phyloP scores from a whole-genome alignment of 2,329 filamentous ascomycete species.

The Ophiostoma sp. region DNA sequence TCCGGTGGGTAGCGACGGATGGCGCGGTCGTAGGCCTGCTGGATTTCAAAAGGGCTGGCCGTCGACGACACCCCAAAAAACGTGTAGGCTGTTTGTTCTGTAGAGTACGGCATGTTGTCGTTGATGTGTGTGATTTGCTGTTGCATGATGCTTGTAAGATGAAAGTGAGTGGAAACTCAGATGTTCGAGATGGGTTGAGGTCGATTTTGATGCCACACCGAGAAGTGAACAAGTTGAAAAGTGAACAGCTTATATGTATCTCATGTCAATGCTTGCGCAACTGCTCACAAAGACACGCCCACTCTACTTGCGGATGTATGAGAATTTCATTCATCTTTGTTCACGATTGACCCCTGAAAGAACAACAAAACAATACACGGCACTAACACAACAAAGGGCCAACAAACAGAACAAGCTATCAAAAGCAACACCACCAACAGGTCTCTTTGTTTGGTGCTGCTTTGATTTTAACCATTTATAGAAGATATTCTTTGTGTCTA shows the following conservation, averaged over 20 bases:
- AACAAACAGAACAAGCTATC: background rate
- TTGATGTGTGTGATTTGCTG: background rate
- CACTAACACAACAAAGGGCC: background rate
- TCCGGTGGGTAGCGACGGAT: background rate
- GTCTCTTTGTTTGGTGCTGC: background rate
- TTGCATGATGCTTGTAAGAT: background rate
- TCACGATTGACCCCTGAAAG: background rate
- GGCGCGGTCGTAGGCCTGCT: background rate
- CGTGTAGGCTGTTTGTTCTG: conserved; percentile 15
- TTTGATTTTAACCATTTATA: background rate
- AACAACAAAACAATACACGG: background rate
- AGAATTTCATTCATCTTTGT: background rate
- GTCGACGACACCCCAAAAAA: conserved; percentile 5
- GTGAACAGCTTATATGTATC: background rate
- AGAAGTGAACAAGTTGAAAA: background rate
- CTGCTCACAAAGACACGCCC: background rate
- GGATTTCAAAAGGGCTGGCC: background rate
- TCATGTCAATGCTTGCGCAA: background rate
- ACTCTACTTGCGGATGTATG: background rate
- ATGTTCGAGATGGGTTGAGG: background rate
- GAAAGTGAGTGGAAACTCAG: background rate
- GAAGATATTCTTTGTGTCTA: background rate
- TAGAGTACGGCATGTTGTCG: background rate
- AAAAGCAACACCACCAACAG: background rate
- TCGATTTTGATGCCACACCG: background rate